Conservation (phyloP, 164 flowering plant genomes). For the Vitis amurensis region DNA sequence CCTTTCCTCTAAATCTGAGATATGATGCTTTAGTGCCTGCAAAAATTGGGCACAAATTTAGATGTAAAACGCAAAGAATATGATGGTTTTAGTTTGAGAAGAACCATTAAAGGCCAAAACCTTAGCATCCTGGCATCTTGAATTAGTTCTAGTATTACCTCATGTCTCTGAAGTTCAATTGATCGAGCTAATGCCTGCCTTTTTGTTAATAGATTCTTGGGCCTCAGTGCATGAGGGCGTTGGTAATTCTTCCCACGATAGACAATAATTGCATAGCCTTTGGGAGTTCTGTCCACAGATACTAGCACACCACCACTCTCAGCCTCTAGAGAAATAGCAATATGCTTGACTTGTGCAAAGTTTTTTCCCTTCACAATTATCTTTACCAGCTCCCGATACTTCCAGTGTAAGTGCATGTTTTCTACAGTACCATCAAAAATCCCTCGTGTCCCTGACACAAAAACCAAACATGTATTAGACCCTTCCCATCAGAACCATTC, state of each 20-base stretch:
- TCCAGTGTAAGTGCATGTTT: constrained; percentile 97
- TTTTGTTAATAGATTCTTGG: constrained; percentile 60
- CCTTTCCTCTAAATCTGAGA: constrained; percentile 49
- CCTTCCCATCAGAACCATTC: neutral
- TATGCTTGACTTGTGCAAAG: constrained; percentile 70
- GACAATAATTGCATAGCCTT: constrained; percentile 77
- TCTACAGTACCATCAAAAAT: constrained; percentile 85
- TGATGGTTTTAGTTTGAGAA: neutral
- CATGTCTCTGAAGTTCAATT: constrained; percentile 83
- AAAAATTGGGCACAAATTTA: neutral
- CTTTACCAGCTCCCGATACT: constrained; percentile 83
- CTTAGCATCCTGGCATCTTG: neutral
- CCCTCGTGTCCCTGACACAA: constrained; percentile 67
- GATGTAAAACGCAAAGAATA: neutral
- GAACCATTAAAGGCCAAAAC: neutral
- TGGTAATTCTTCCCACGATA: constrained; percentile 93
- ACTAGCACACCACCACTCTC: constrained; percentile 93
- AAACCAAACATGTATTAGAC: neutral
- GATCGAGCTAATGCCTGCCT: constrained; percentile 82
- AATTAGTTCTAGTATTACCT: constrained; percentile 37
- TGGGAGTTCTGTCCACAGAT: constrained; percentile 72
- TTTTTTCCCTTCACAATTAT: constrained; percentile 61
- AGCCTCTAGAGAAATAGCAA: constrained; percentile 84
- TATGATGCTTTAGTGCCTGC: constrained; percentile 81
- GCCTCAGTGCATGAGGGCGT: constrained; percentile 55